Base-by-base conservation (phyloP, 176 grass and related monocot genomes). In the Dendrocalamus sinicus region DNA sequence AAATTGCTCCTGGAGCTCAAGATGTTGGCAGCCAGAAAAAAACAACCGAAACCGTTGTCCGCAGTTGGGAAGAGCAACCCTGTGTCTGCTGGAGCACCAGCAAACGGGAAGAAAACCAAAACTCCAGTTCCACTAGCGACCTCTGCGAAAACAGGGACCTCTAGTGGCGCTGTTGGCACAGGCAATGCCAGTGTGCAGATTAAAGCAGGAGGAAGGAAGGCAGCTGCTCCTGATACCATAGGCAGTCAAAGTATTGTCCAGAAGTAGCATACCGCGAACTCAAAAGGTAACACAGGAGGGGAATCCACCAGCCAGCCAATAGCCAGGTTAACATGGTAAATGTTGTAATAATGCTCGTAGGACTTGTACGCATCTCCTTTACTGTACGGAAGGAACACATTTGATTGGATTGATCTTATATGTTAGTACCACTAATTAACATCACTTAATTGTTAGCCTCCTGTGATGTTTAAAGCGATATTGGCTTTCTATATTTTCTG, bases 331-430 rank as follows among this genome's bases (percentile, higher is more conserved):
- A 88, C 58, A 75, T 68, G 71, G 81, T 81, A 84, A 75, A 68
- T 81, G 11, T 16, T 83, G 74, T 87, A 87, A 79, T 87, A 90
- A 78, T 50, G 14, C 17, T 45, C 19, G 12, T 84, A 84, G 85
- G 70, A 80, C 65, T 62, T 24, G 14, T 77, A 65, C 10, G 58
- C 57, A 28, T 82, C 20, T 16, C 47, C 41, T 72, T 15, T 64
- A 53, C 60, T 40, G n/a, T 48, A 22, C 16, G 9, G 1, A 39
- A 60, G 26, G 72, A 32, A 63, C 50, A 43, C 59, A 22, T 84
- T 90, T 41, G 28, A 39, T 67, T 83, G 84, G 39, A 72, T 72
- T 82, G 52, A 43, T 71, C 20, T 82, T 69, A 16, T 44, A 5
- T 43, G 17, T 13, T 52, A 71, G 63, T 77, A 30, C 3, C 11